Percentiles rank a stretch among this genome's conserved stretches.
Conservation (phyloP, 192 early-diverging fungal genomes). For the Coemansia sp. region DNA sequence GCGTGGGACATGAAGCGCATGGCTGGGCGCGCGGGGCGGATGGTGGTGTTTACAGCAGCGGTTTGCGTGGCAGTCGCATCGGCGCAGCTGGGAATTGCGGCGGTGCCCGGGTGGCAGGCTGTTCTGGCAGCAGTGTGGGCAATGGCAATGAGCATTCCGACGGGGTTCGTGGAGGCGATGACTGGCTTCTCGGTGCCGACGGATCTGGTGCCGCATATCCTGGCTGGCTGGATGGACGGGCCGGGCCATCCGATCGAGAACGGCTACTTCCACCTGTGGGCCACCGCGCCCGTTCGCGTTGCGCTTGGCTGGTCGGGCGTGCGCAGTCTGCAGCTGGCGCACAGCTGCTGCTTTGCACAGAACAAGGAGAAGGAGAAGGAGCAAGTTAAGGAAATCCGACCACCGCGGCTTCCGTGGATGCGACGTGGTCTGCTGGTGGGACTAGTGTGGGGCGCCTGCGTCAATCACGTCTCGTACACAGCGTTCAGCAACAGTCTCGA, state of each 20-base stretch:
- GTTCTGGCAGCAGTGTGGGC: constrained; percentile 42
- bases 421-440: constrained; percentile 39
- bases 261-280: constrained; percentile 52
- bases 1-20: constrained; percentile 24
- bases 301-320: constrained; percentile 52
- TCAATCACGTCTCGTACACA: constrained; percentile 43
- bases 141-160: constrained; percentile 33
- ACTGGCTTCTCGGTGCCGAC: constrained; percentile 49
- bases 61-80: constrained; percentile 41
- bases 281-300: constrained; percentile 43
- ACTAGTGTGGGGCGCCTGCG: constrained; percentile 46
- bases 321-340: constrained; percentile 43
- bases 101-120: constrained; percentile 45
- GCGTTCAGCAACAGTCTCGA: constrained; percentile 18
- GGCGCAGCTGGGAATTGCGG: constrained; percentile 40
- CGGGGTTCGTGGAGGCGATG: constrained; percentile 48
- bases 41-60: constrained; percentile 34
- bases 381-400: background rate
- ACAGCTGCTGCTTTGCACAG: constrained; percentile 26
- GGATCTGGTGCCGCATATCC: constrained; percentile 48
- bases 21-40: constrained; percentile 25
- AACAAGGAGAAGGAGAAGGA: background rate
- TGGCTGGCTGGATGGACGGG: constrained; percentile 43
- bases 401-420: constrained; percentile 36
- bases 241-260: constrained; percentile 50